Base-by-base conservation (phyloP, 139 green algal species). In the Yamagishiella unicocca region DNA sequence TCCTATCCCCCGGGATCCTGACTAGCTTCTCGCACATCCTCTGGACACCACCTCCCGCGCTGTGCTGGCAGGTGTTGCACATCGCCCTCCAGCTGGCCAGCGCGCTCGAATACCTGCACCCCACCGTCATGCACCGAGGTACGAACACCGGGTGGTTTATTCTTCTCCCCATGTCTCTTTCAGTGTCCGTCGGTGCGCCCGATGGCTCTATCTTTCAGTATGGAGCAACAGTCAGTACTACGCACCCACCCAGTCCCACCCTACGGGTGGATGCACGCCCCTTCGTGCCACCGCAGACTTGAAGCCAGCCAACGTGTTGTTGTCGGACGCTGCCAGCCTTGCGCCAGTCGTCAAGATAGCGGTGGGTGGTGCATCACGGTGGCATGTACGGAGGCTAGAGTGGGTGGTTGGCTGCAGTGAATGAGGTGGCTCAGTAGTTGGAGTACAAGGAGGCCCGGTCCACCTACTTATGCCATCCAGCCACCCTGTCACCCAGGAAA, bases 101-200 rank as follows among this genome's bases (percentile, higher is more conserved):
- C 22, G 75, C 27, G 0, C 75, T 82, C 4, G 50, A 37, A 2
- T 82, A 70, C 50, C 50, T 82, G 50, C 75, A 82, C 75, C 75
- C 75, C 50, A 82, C 75, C 8, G 35, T 82, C 19, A 53, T 82
- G 5, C 75, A 82, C 29, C 71, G 40, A 79, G 71, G 71, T 53
- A 38, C 8, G 67, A 10, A 12, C 2, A 35, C 29, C 10, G 9
- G 35, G 35, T 21, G 17, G 27, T 3, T 12, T 42, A 42, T 24
- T 42, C 29, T 4, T n/a, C 17, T 4, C n/a, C 7, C 5, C 64
- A 4, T 43, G 6, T 72, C n/a, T 14, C 64, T 72, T 72, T 4
- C 6, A 17, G 50, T 58, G 50, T 12, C 12, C 12, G 12, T 12
- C 12, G 50, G 50, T 58, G 50, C 12, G 50, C 12, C 50, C 12